A percentile compares a stretch with the other conserved stretches of the same genome.
Evolutionary conservation across 257 asterid species (phyloP).

Genomic region (Nicotiana obtusifolia): DNA sequence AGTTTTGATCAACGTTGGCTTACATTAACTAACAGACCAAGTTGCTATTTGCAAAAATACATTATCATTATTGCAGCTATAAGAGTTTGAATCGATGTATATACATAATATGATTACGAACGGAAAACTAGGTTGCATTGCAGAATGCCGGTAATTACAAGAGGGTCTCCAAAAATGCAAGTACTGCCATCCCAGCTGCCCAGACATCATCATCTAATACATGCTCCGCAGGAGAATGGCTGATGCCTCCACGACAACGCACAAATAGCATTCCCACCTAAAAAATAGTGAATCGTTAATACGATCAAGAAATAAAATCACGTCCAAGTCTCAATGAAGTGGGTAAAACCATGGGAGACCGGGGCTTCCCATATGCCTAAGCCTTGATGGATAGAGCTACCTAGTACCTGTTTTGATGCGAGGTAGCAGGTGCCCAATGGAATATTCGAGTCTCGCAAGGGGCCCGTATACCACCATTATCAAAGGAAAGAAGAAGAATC

Average conservation of each 20-base stretch:
- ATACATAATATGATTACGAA: background rate
- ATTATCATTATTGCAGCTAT: slow-evolving; percentile 1
- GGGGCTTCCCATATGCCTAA: background rate
- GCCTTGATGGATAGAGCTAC: background rate
- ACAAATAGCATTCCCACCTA: slow-evolving; percentile 93
- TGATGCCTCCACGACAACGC: slow-evolving; percentile 92
- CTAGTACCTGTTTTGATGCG: background rate
- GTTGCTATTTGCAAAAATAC: background rate
- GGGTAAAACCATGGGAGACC: background rate
- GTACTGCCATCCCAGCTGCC: slow-evolving; percentile 82
- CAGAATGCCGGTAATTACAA: slow-evolving; percentile 23
- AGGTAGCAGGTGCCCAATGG: background rate
- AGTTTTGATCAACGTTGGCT: too few species aligned
- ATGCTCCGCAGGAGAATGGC: slow-evolving; percentile 96
- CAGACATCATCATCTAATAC: slow-evolving; percentile 75
- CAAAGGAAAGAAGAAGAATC: background rate
- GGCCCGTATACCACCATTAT: background rate
- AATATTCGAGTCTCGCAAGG: background rate
- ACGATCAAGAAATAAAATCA: background rate
- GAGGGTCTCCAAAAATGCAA: slow-evolving; percentile 62
- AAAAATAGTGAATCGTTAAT: slow-evolving; percentile 15
- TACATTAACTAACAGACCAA: background rate
- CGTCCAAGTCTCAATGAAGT: background rate
- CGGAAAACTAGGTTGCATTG: background rate
- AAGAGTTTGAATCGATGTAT: background rate